Evolutionary conservation across 768 basidiomycete genomes (phyloP), one percentile per base, ranked within the genome.

Genomic region (Pholiota conissans): DNA sequence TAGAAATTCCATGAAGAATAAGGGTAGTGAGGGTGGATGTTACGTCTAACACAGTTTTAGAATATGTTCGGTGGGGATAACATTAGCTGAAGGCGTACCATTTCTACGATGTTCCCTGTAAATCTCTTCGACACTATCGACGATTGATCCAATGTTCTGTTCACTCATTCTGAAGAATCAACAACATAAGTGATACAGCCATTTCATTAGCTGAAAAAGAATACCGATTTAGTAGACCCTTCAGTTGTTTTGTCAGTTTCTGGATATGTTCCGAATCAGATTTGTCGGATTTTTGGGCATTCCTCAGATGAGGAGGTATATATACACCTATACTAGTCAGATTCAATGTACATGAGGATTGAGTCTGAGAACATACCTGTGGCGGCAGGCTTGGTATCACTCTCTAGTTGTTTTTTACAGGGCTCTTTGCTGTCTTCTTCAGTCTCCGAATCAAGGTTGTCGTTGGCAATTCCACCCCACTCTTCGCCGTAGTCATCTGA

Each of bases 151-250:
- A 55, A 96, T 88, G 60, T 95, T 97, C 68, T 89, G 90, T 71
- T 98, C 95, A 62, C 89, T 93, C 85, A 96, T 81, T 61, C 94
- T 95, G 61, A 37, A 26, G 49, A 58, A 30, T 22, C 30, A 47
- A 40, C 8, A n/a, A n/a, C n/a, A n/a, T n/a, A n/a, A n/a, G n/a
- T n/a, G 9, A 3, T 8, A 29, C n/a, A n/a, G n/a, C n/a, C n/a
- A 49, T 5, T 22, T 20, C 6, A 20, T 20, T n/a, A 16, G 20
- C 3, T 30, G 4, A 34, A 4, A 10, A 46, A 30, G 16, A 77
- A 45, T 64, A 91, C 93, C 90, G 82, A 72, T 98, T 97, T 48
- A 97, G 79, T 16, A 94, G 72, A 67, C 94, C 95, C 73, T 97
- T 95, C 27, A 93, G 72, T 63, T 89, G 91, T 47, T 87, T 80